Conservation (phyloP, 2,329 filamentous ascomycete species). For the Tolypocladium album region DNA sequence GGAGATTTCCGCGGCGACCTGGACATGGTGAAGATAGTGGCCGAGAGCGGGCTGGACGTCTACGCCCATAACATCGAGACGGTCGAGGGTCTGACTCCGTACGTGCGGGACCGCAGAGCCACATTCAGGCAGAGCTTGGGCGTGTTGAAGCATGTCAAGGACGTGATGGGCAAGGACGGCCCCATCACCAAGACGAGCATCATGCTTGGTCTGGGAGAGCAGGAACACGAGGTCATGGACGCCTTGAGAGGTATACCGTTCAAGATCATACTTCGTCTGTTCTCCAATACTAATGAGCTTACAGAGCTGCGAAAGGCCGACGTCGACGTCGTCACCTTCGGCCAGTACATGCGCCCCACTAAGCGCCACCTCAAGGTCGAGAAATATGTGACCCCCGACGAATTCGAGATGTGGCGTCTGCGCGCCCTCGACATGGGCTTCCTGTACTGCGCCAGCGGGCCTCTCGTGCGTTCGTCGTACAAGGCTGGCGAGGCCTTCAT, state of each 20-base stretch:
- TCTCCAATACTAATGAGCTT: not conserved
- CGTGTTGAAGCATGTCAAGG: conserved; percentile 75
- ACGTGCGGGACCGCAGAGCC: conserved; percentile 79
- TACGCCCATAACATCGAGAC: conserved; percentile 98
- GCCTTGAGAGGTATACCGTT: conserved; percentile 52
- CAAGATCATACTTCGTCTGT: too few relatives aligned
- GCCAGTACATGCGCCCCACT: conserved; percentile 99
- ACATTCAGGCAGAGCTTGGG: conserved; percentile 77
- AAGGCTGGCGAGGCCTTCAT: conserved; percentile 98
- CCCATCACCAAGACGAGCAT: conserved; percentile 98
- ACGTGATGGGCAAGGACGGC: conserved; percentile 50
- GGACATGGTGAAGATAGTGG: conserved; percentile 79
- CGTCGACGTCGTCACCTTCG: conserved; percentile 95
- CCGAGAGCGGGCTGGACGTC: conserved; percentile 81
- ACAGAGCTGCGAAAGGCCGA: conserved; percentile 65
- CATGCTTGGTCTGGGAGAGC: conserved; percentile 93
- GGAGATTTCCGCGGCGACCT: conserved; percentile 80
- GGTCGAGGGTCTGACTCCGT: conserved; percentile 78
- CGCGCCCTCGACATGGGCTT: conserved; percentile 91
- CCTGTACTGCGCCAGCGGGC: conserved; percentile 89
- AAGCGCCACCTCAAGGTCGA: conserved; percentile 97
- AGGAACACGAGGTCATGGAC: conserved; percentile 73
- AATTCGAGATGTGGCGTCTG: conserved; percentile 85
- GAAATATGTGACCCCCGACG: conserved; percentile 84
- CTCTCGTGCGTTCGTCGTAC: conserved; percentile 87